Conservation (phyloP, 495 filamentous ascomycete species). For the Sordaria brevicollis region DNA sequence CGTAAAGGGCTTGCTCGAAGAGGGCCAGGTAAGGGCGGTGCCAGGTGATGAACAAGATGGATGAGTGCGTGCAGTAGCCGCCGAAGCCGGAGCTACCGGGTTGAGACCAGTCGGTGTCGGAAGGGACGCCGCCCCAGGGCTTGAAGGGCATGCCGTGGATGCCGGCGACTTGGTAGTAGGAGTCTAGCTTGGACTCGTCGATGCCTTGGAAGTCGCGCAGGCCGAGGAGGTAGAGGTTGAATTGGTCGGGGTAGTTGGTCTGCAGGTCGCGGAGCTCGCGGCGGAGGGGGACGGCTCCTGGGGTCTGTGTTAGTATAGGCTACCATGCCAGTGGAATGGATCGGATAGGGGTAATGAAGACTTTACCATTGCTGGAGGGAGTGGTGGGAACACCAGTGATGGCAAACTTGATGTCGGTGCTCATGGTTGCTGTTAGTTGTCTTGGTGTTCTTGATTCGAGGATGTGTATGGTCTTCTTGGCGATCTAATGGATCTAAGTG, state of each 20-base stretch:
- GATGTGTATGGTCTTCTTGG: background rate
- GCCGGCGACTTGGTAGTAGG: slow-evolving; percentile 30
- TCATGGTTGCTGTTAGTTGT: slow-evolving; percentile 3
- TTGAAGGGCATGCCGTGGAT: slow-evolving; percentile 37
- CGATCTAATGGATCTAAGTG: background rate
- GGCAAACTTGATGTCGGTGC: slow-evolving; percentile 9
- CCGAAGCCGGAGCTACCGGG: slow-evolving; percentile 19
- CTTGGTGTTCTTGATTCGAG: background rate
- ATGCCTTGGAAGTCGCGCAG: slow-evolving; percentile 13
- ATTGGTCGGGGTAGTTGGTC: slow-evolving; percentile 19
- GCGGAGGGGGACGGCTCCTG: slow-evolving; percentile 18
- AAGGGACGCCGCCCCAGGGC: slow-evolving; percentile 27
- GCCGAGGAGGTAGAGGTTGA: slow-evolving; percentile 21
- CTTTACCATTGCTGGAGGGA: slow-evolving; percentile 9
- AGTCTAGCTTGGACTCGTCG: slow-evolving; percentile 9
- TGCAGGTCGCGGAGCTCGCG: slow-evolving; percentile 22
- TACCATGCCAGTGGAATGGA: background rate
- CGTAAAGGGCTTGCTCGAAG: slow-evolving; percentile 49
- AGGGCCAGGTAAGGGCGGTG: slow-evolving; percentile 55
- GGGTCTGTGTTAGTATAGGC: background rate
- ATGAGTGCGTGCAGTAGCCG: slow-evolving; percentile 58
- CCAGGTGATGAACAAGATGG: slow-evolving; percentile 57
- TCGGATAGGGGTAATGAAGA: background rate
- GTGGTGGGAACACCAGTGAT: slow-evolving; percentile 20
- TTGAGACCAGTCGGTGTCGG: slow-evolving; percentile 19